Evolutionary conservation across 1,284 basidiomycete genomes (phyloP), one percentile per base, ranked within the genome.

Genomic region (Gymnopus androsaceus): DNA sequence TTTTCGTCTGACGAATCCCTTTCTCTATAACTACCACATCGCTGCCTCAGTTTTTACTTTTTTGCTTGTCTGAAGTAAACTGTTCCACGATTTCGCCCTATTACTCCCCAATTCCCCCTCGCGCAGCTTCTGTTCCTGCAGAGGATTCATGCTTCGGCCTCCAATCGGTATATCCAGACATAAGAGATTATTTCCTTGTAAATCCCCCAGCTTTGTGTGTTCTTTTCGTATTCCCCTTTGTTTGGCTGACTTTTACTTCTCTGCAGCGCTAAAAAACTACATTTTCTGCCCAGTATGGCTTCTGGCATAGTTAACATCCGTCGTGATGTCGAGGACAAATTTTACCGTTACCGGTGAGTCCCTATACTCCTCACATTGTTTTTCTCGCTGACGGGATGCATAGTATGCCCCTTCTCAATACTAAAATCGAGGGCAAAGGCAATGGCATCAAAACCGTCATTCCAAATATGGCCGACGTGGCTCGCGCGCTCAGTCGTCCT

Each of bases 361-460:
- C 47, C 3, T n/a, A 23, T 33, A 14, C 27, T 25, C 46, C n/a
- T n/a, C 12, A 27, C n/a, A 21, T 11, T 17, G 37, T 33, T 46
- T 8, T 45, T 51, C 58, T n/a, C n/a, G n/a, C n/a, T n/a, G n/a
- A n/a, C n/a, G n/a, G n/a, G n/a, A n/a, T n/a, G n/a, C n/a, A 51
- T 15, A 92, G 92, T 66, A 99, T 99, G 97, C 97, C 97, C 51
- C 75, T 95, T 59, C 84, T 99, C 59, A 83, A 86, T 65, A 98
- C 92, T 64, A 99, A 99, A 80, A 95, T 99, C 52, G 97, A 99
- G 77, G 97, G 97, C 67, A 95, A 95, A 75, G 97, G 97, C 56
- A 99, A 99, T 72, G 97, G 97, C 63, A 99, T 99, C 79, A 99
- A 99, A 80, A 99, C 97, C 38, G 95, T 98, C 69, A 78, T 97